phyloP scores from a whole-genome alignment of 2,329 filamentous ascomycete species.

The Fusarium chuoi region DNA sequence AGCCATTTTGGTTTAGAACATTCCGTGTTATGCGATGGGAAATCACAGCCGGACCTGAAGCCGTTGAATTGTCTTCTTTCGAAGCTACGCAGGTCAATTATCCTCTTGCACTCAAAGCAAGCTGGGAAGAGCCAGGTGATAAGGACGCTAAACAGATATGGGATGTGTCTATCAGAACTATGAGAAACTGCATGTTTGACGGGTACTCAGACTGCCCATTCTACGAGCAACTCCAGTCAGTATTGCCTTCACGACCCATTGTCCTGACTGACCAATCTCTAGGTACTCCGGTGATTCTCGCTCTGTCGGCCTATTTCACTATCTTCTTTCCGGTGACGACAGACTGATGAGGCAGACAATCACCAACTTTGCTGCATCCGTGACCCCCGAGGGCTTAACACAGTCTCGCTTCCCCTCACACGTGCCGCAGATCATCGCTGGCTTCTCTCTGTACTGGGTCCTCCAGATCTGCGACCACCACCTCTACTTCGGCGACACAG shows the following conservation, averaged over 20 bases:
- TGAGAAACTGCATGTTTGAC: constrained; percentile 4
- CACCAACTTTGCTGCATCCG: background rate
- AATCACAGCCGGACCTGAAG: background rate
- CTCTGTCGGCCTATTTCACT: background rate
- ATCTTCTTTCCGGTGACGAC: background rate
- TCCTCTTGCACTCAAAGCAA: background rate
- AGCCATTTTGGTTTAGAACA: background rate
- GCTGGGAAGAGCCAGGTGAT: background rate
- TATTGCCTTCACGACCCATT: accelerated
- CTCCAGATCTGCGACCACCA: background rate
- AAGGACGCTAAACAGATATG: background rate
- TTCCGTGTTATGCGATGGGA: background rate
- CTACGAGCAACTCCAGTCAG: constrained; percentile 2
- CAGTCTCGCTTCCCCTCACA: background rate
- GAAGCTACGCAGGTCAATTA: background rate
- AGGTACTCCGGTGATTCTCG: background rate
- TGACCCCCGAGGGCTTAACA: background rate
- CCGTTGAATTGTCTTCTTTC: background rate
- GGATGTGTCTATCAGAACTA: background rate
- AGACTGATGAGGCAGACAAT: background rate
- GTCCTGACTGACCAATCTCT: background rate
- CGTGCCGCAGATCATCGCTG: background rate
- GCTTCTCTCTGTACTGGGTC: background rate
- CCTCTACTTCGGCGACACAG: background rate
- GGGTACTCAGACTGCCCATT: constrained; percentile 1